A percentile compares a stretch with the other conserved stretches of the same genome.
Evolutionary conservation across 2,329 filamentous ascomycete genomes (phyloP).

Genomic region (Colletotrichum australisinense): DNA sequence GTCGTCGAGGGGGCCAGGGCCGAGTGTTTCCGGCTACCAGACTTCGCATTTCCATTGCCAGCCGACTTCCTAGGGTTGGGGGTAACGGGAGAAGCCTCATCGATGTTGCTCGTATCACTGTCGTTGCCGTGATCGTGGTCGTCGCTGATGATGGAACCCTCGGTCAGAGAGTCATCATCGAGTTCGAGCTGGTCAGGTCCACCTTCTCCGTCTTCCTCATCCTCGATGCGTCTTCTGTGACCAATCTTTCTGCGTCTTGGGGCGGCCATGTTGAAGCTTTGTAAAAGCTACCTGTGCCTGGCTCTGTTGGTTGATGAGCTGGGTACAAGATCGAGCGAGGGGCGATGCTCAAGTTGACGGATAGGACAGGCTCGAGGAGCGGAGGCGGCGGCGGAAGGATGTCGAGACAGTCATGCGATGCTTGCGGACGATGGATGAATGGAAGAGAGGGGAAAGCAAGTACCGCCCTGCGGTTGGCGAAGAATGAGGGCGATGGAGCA

Average conservation of each 20-base stretch:
- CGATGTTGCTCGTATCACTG: conserved; percentile 73
- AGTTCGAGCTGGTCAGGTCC: conserved; percentile 65
- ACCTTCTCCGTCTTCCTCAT: conserved; percentile 77
- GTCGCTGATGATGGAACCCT: conserved; percentile 72
- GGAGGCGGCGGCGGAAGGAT: conserved; percentile 28
- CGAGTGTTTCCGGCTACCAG: conserved; percentile 43
- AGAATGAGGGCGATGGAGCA: conserved; percentile 33
- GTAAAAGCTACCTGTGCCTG: conserved; percentile 16
- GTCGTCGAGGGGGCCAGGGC: conserved; percentile 50
- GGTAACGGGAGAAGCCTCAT: conserved; percentile 65
- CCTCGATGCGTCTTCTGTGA: conserved; percentile 75
- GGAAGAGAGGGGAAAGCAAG: conserved; percentile 31
- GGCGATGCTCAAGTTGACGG: conserved; percentile 28
- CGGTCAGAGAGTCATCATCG: conserved; percentile 75
- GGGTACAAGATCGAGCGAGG: neutral
- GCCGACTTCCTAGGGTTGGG: conserved; percentile 52
- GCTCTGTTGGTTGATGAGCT: conserved; percentile 2
- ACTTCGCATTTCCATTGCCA: conserved; percentile 54
- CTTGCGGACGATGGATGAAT: conserved; percentile 20
- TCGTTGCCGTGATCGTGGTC: conserved; percentile 70
- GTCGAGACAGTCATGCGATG: conserved; percentile 34
- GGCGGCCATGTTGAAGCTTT: conserved; percentile 55
- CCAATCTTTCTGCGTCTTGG: conserved; percentile 73
- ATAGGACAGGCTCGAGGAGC: conserved; percentile 30
- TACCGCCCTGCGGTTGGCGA: conserved; percentile 35